Evolutionary conservation across 2,329 filamentous ascomycete genomes (phyloP), one percentile per base, ranked within the genome.

Genomic region (Aureobasidium sp.): DNA sequence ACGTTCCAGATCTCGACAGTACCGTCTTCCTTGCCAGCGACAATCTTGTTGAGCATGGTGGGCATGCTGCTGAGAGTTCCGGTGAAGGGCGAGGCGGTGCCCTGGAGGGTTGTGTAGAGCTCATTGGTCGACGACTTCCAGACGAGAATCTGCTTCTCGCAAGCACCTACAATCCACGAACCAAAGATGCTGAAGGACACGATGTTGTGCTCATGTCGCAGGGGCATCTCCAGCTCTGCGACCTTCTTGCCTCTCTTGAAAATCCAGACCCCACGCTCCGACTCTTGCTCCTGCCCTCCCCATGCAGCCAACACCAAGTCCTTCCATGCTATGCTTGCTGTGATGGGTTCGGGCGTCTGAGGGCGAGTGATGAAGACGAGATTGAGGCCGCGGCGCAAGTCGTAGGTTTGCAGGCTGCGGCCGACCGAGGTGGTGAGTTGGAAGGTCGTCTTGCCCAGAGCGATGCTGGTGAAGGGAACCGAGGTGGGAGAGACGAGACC

Each of bases 1-100:
- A 98, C 75, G 65, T 98, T 98, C 91, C 93, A 98, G 47, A 98
- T 95, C 65, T 98, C 93, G 7, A 96, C 84, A 68, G 84, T 86
- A 6, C 93, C 93, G 67, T 98, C 90, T 58, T 80, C 80, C 62
- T 89, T 84, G 8, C 89, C 94, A 2, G 89, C 86, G 59, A 97
- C 89, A 39, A 98, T 80, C 70, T 98, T 98, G 76, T 98, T 98
- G 56, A 98, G 71, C 68, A 90, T 95, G 0, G 93, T 97, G 1
- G 91, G 90, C 85, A 97, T 89, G 63, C 81, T 94, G 66, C 83
- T 86, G 60, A 95, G 79, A 45, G 85, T 83, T 21, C 87, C 87
- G 0, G 86, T 89, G 54, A 96, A 81, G 1, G 76, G 71, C 1
- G 79, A 73, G 56, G 79, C 76, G 4, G 79, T 80, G 16, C 79